Evolutionary conservation across 78 protist genomes (phyloP), one percentile per base, ranked within the genome.

Genomic region (Dictyostelium purpureum): DNA sequence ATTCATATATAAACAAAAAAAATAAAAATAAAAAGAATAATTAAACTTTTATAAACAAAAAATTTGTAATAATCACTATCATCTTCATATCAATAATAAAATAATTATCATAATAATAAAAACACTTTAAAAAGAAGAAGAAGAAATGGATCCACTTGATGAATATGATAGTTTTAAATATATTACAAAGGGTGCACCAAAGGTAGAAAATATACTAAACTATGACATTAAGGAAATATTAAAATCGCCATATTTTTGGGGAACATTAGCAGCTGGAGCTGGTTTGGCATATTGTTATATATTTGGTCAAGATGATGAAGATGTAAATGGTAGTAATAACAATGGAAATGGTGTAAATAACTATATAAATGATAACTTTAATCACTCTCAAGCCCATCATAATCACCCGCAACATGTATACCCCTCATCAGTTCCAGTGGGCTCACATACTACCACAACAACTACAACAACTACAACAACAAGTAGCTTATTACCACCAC

Each of bases 81-180:
- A n/a, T n/a, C n/a, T n/a, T n/a, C n/a, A n/a, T 47, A 2, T 10
- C 12, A 14, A 47, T 47, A 14, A 47, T 47, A 47, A 47, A 47
- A 47, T 0, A 47, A 47, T 2, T 14, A 3, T 0, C 7, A 47
- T 2, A 47, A 47, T 16, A 47, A 47, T 16, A 3, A 47, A 10
- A 47, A 47, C 52, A 47, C 7, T n/a, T n/a, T n/a, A n/a, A n/a
- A n/a, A n/a, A n/a, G n/a, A n/a, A n/a, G n/a, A n/a, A n/a, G n/a
- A n/a, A n/a, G 45, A 18, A 79, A 82, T 82, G 90, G 90, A 82
- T 56, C 79, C 90, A 56, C 54, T 82, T 31, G 90, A 82, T 49
- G 71, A 56, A 49, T 70, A 69, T 47, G 63, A 63, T 35, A 21
- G 24, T 5, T 81, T 40, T 42, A 82, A 82, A 82, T 70, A 67